Evolutionary conservation across 306 rosid genomes (phyloP).

Genomic region (Ziziphus jujuba): DNA sequence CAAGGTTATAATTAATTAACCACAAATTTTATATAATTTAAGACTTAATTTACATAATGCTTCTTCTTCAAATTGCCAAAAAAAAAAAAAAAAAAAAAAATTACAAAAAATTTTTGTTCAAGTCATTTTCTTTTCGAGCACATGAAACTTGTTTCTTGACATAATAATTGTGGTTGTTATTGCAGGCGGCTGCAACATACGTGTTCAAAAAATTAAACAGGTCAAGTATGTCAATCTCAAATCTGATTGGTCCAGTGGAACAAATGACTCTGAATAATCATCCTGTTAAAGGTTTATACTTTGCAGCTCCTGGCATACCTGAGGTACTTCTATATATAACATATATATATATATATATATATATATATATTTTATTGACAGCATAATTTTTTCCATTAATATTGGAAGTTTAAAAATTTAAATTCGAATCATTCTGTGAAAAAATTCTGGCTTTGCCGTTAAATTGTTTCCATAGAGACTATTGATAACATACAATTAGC

Average conservation of each 20-base stretch:
- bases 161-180: background rate
- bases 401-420: background rate
- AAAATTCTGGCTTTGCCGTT: no score
- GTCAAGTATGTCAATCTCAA: constrained; percentile 49
- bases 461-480: no score
- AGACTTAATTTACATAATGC: no score
- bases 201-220: constrained; percentile 30
- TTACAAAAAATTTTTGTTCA: background rate
- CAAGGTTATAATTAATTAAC: no score
- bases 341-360: no score
- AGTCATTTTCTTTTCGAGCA: background rate
- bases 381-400: background rate
- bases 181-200: constrained; percentile 51
- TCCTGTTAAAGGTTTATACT: constrained; percentile 40
- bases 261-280: constrained; percentile 48
- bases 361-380: background rate
- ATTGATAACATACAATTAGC: no score
- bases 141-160: background rate
- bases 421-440: background rate
- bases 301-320: constrained; percentile 40
- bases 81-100: no score
- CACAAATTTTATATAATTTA: no score
- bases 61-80: no score
- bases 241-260: constrained; percentile 53
- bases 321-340: constrained; percentile 36